Base-by-base conservation (phyloP, 2,329 filamentous ascomycete species). In the Grosmannia clavigera region DNA sequence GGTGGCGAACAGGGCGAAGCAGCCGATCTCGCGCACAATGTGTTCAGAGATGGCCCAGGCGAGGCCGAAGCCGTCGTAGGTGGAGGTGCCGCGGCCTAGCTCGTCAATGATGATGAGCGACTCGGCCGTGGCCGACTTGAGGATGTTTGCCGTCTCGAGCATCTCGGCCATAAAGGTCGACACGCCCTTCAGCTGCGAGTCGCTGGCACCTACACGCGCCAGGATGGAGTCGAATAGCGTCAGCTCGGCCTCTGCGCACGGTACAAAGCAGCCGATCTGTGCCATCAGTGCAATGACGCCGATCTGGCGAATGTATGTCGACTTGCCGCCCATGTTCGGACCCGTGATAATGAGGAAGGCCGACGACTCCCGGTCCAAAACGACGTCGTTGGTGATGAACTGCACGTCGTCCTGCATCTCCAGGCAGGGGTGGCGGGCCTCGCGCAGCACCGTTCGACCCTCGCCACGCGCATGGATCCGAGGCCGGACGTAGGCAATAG, bases 111-210 rank as follows among this genome's bases (percentile, higher is more conserved):
- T 97, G 74, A 99, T 97, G 58, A 99, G 81, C 5, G 90, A 96
- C 70, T 99, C 94, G 38, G 87, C 84, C 0, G 94, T 99, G 2
- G 94, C 94, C 0, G 90, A 95, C 75, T 97, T 97, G 69, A 99
- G 85, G 65, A 99, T 99, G 71, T 97, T 97, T 66, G 94, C 91
- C 1, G 94, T 99, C 72, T 99, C 94, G 27, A 99, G 82, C 94
- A 99, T 99, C 75, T 99, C 94, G 1, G 94, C 94, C 95, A 99
- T 99, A 73, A 99, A 99, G 0, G 94, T 99, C 3, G 90, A 96
- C 2, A 99, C 94, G 43, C 94, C 94, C 74, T 97, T 97, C 64
- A 99, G 86, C 72, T 97, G 94, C 7, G 90, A 95, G 74, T 99
- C 95, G 67, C 88, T 94, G 7, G 94, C 95, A 51, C 95, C 94